phyloP scores from a whole-genome alignment of 2,329 filamentous ascomycete species.

The Botrytis elliptica region DNA sequence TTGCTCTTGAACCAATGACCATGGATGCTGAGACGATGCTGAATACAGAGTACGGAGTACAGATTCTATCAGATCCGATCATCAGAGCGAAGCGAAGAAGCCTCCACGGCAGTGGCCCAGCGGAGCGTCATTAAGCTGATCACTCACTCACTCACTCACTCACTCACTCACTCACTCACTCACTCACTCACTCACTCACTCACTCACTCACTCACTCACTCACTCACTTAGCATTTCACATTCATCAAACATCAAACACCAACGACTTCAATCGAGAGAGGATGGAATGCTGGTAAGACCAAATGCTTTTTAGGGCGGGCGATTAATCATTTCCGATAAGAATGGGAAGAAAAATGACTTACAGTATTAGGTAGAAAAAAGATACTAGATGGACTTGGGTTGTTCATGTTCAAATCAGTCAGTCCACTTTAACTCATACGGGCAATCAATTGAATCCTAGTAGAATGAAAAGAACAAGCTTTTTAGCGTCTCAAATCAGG shows the following conservation, averaged over 20 bases:
- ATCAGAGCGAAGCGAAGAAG: constrained; percentile 1
- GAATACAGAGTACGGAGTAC: no score
- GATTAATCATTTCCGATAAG: neutral
- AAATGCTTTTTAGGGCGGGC: neutral
- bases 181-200: neutral
- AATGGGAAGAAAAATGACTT: neutral
- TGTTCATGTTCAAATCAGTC: neutral
- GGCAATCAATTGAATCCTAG: neutral
- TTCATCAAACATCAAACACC: neutral
- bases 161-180: neutral
- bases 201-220: neutral
- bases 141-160: neutral
- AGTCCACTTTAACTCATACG: neutral
- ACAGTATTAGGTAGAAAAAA: neutral
- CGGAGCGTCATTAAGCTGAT: neutral
- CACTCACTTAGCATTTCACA: neutral
- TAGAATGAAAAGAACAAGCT: neutral
- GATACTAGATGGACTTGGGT: neutral
- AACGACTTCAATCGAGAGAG: neutral
- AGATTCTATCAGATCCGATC: neutral
- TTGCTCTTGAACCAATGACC: neutral
- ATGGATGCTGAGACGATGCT: neutral
- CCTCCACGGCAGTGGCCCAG: constrained; percentile 5
- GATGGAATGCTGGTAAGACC: neutral
- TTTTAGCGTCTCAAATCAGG: neutral